Evolutionary conservation across 352 stramenopile species (phyloP).

Genomic region (Achlya hypogyna): DNA sequence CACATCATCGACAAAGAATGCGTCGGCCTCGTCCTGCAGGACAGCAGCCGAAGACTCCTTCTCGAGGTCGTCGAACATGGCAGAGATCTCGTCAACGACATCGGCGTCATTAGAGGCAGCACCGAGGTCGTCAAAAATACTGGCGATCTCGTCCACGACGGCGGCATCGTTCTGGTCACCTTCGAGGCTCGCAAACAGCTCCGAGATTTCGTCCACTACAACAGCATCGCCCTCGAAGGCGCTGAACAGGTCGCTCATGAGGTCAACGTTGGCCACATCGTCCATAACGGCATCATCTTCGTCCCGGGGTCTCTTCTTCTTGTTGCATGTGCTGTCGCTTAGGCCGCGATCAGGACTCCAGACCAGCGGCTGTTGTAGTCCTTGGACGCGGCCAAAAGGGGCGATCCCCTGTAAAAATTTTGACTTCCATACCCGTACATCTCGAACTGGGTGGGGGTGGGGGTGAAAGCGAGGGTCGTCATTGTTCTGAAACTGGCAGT

Average conservation of each 20-base stretch:
- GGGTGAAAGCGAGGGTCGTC: background rate
- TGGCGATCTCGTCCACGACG: background rate
- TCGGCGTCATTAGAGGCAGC: background rate
- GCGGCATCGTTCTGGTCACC: background rate
- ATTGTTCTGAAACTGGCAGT: slow-evolving; percentile 17
- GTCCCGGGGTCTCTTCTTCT: background rate
- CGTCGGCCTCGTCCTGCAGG: background rate
- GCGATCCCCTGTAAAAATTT: slow-evolving; percentile 5
- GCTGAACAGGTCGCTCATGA: slow-evolving; percentile 3
- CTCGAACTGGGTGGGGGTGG: background rate
- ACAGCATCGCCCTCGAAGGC: background rate
- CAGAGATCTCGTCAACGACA: slow-evolving; percentile 5
- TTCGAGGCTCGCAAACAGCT: background rate
- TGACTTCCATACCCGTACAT: background rate
- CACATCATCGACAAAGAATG: background rate
- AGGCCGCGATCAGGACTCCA: background rate
- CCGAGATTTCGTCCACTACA: background rate
- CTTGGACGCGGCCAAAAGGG: background rate
- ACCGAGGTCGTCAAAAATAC: slow-evolving; percentile 1
- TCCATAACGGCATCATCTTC: background rate
- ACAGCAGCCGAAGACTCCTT: background rate
- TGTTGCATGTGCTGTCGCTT: slow-evolving; percentile 1
- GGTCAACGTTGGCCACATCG: background rate
- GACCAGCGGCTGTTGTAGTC: slow-evolving; percentile 1
- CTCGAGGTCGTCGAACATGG: slow-evolving; percentile 15